Base-by-base conservation (phyloP, 441 rosid genomes). In the Pelargonium myrrhifolium region DNA sequence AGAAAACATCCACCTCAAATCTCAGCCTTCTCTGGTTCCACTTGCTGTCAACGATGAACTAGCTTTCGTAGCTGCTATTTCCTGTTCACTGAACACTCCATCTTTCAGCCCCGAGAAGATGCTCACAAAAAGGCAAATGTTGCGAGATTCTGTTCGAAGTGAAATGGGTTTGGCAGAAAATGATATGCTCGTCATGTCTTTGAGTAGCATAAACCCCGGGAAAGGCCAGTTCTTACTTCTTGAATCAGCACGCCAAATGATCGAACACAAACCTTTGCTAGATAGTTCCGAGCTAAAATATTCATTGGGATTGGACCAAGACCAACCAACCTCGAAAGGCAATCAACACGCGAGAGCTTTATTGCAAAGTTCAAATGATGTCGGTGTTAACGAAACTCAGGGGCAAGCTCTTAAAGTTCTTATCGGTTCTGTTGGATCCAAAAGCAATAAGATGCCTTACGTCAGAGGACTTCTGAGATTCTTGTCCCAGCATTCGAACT, bases 401-500 rank as follows among this genome's bases (percentile, higher is more conserved):
- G 76, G 77, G 75, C 86, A 76, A 66, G 69, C 71, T 69, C 86
- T 87, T 62, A 93, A 88, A 79, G 66, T 91, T 80, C 96, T 93
- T 58, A 85, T 93, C 60, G 99, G 99, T 65, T 93, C 99, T 62
- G 96, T 93, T 73, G 99, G 97, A 70, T 93, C 95, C 24, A 93
- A 93, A 80, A 93, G 99, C 87, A 93, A 91, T 75, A 93, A 93
- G 77, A 82, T 86, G 68, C 86, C 74, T 66, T 93, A 89, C 22
- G 85, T 89, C 64, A 82, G 91, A 72, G 97, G 86, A 77, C 85
- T 87, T 65, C 74, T 87, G 67, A 77, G 81, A 20, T 80, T 81
- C 77, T 24, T 87, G 68, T 85, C 93, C 49, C 75, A 63, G 79
- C 85, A 87, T 73, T 64, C 79, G 59, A 91, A 88, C 76, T 76